Base-by-base conservation (phyloP, 257 asterid genomes). In the Petrea volubilis region DNA sequence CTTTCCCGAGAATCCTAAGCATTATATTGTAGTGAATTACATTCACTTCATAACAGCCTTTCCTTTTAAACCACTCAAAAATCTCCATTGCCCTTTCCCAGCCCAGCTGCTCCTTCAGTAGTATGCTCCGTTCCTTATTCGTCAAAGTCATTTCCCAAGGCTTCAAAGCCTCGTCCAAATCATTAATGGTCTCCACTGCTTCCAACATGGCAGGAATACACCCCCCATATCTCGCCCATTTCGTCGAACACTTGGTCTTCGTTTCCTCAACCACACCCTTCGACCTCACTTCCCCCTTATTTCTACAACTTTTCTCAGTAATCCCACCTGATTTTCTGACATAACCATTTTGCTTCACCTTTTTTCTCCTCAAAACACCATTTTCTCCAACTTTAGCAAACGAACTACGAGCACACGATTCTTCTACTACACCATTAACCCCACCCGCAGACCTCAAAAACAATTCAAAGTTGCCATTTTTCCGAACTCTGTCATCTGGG, bases 11-110 rank as follows among this genome's bases (percentile, higher is more conserved):
- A 80, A 85, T 82, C 77, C 87, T 80, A 18, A 95, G 83, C 80
- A 92, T 82, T 65, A 95, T 92, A 62, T 95, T 95, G 77, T 85
- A 92, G 78, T 95, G 99, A 75, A 95, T 95, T 25, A 88, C 92
- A 72, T 94, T 94, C 77, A 94, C 82, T 75, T 92, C 97, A 70
- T 87, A 85, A 56, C 91, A 92, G 27, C 88, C 87, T 77, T 85
- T 85, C 74, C 70, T 62, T 76, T 82, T 91, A 68, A 92, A 88
- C 99, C 98, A 95, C 79, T 86, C 90, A 41, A 95, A 95, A 68
- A 95, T 90, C 78, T 79, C 90, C 93, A 85, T 21, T 0, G 98
- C 96, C 79, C 95, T 81, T 75, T 87, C 88, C 99, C 98, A 95
- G 20, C 77, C 58, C 66, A 78, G 33, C 82, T 95, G 98, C 81